Percentiles rank a stretch among this genome's conserved stretches.
Evolutionary conservation across 192 early-diverging fungal genomes (phyloP).

Genomic region (Pilobolus umbonatus): DNA sequence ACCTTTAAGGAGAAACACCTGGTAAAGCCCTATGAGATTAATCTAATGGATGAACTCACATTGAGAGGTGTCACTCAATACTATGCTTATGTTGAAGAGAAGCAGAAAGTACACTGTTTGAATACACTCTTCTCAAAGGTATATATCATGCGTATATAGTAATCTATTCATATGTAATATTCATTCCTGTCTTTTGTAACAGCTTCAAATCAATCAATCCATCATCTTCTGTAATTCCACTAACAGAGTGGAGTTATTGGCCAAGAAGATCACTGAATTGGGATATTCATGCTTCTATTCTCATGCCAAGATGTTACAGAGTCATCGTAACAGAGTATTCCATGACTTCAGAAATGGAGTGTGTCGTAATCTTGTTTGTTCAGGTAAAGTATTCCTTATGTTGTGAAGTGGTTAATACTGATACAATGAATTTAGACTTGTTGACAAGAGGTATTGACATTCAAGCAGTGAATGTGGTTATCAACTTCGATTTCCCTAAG

Average conservation of each 20-base stretch:
- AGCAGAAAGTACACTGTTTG: slow-evolving; percentile 96
- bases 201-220: slow-evolving; percentile 99
- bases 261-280: slow-evolving; percentile 98
- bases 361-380: slow-evolving; percentile 96
- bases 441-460: slow-evolving; percentile 99
- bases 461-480: slow-evolving; percentile 99
- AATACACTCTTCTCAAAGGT: slow-evolving; percentile 89
- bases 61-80: slow-evolving; percentile 98
- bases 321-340: slow-evolving; percentile 98
- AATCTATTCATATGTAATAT: neutral
- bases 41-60: slow-evolving; percentile 98
- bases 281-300: slow-evolving; percentile 99
- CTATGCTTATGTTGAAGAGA: slow-evolving; percentile 98
- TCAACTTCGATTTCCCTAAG: slow-evolving; percentile 99
- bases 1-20: slow-evolving; percentile 96
- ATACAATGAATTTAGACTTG: slow-evolving; percentile 83
- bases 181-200: neutral
- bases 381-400: too few relatives aligned
- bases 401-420: neutral
- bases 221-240: slow-evolving; percentile 99
- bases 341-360: slow-evolving; percentile 99
- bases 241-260: slow-evolving; percentile 95
- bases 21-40: slow-evolving; percentile 96
- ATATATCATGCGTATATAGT: neutral
- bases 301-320: slow-evolving; percentile 97